Conservation (phyloP, 257 asterid species). For the Solanum clarkiae region DNA sequence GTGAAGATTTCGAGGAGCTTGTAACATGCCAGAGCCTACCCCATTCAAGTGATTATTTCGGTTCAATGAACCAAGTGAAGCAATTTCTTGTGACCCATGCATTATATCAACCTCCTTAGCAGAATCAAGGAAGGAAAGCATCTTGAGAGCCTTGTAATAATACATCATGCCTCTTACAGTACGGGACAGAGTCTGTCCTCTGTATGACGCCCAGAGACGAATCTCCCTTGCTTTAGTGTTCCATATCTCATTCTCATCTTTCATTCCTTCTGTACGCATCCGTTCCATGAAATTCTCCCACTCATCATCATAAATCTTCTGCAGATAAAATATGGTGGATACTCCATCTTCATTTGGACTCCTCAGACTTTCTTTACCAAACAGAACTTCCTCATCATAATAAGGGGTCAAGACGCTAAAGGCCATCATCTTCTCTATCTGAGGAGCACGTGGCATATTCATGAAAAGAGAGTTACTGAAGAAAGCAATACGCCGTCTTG, state of each 20-base stretch:
- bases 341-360: conserved; percentile 84
- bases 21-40: conserved; percentile 10
- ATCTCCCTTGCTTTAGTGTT: conserved; percentile 53
- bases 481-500: conserved; percentile 72
- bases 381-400: conserved; percentile 86
- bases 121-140: conserved; percentile 85
- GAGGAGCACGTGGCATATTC: conserved; percentile 95
- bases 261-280: conserved; percentile 74
- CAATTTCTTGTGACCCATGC: conserved; percentile 51
- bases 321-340: conserved; percentile 76
- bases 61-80: conserved; percentile 36
- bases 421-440: conserved; percentile 91
- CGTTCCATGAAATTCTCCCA: conserved; percentile 83
- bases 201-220: conserved; percentile 92
- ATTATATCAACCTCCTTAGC: conserved; percentile 82
- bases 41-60: conserved; percentile 16
- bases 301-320: conserved; percentile 76
- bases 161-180: conserved; percentile 99
- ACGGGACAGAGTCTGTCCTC: conserved; percentile 92
- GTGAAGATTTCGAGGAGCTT: conserved; percentile 34
- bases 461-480: conserved; percentile 88
- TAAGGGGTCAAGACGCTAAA: conserved; percentile 95
- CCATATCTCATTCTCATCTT: conserved; percentile 60
- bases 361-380: conserved; percentile 66
- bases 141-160: conserved; percentile 79